These are phyloP conservation scores for Angomonas ambiguus DNA, from an alignment of 208 protist species.

Conservation along the genomic window DNA sequence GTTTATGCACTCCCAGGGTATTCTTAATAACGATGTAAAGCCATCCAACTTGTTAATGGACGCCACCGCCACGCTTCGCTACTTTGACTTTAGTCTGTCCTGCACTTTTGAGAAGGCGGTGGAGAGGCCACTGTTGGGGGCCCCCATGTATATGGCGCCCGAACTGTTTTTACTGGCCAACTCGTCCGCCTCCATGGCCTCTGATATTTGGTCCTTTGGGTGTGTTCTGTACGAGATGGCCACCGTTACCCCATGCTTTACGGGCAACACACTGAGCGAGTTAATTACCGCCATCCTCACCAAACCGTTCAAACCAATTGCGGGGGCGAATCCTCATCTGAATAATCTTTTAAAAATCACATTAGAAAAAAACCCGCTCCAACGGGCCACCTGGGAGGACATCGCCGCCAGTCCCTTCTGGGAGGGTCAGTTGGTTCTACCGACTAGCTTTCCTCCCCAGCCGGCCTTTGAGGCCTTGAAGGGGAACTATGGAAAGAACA, in stretches of 20 bases:
- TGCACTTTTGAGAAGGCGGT: conserved; percentile 46
- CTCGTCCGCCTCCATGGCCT: conserved; percentile 74
- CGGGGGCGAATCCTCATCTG: conserved; percentile 44
- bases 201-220: conserved; percentile 93
- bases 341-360: conserved; percentile 61
- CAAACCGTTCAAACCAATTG: conserved; percentile 17
- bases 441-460: conserved; percentile 39
- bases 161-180: conserved; percentile 81
- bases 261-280: conserved; percentile 81
- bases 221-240: conserved; percentile 92
- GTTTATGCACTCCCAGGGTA: conserved; percentile 86
- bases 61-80: conserved; percentile 83
- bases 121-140: conserved; percentile 52
- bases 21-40: conserved; percentile 91
- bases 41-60: conserved; percentile 93
- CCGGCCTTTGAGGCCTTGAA: conserved; percentile 58
- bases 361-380: conserved; percentile 79
- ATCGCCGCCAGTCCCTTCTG: conserved; percentile 77
- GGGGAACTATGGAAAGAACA: conserved; percentile 6
- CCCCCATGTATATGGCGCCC: conserved; percentile 92
- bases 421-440: conserved; percentile 45
- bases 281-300: conserved; percentile 91
- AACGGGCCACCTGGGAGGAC: conserved; percentile 74
- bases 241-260: conserved; percentile 91
- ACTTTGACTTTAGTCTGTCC: conserved; percentile 90